These are phyloP conservation scores for Pichia sp. DNA, from an alignment of 1,139 yeast species.

Conservation along the genomic window DNA sequence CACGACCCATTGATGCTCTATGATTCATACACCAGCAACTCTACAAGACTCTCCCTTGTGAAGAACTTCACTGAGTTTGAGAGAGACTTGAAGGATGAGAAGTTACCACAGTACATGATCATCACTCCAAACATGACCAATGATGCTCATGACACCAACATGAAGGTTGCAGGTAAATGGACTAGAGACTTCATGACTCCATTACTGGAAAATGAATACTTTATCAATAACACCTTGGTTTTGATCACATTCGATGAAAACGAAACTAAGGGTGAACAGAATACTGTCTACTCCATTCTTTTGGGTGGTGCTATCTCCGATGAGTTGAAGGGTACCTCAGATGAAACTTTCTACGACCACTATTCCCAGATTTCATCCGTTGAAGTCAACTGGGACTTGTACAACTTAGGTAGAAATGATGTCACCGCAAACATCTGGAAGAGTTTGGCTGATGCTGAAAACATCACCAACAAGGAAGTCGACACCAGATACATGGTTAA, in stretches of 20 bases:
- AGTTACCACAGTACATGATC: conserved; percentile 41
- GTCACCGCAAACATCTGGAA: conserved; percentile 40
- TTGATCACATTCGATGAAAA: conserved; percentile 42
- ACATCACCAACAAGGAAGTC: conserved; percentile 29
- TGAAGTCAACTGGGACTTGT: conserved; percentile 41
- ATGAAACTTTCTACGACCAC: conserved; percentile 41
- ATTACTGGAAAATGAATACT: conserved; percentile 34
- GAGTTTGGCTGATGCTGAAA: conserved; percentile 29
- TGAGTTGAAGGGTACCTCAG: conserved; percentile 33
- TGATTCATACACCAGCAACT: conserved; percentile 31
- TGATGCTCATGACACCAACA: conserved; percentile 42
- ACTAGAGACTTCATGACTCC: conserved; percentile 36
- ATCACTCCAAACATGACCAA: conserved; percentile 45
- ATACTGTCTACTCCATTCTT: conserved; percentile 36
- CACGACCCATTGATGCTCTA: conserved; percentile 39
- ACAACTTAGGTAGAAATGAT: conserved; percentile 41
- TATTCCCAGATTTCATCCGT: conserved; percentile 40
- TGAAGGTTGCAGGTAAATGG: conserved; percentile 39
- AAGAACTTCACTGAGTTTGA: conserved; percentile 39
- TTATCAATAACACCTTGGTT: conserved; percentile 36
- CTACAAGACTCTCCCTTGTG: conserved; percentile 32
- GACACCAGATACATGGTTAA: conserved; percentile 32
- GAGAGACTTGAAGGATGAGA: conserved; percentile 31
- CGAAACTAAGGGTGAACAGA: conserved; percentile 34
- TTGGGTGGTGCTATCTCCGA: conserved; percentile 40